Percentiles rank a stretch among this genome's conserved stretches.
These are phyloP conservation scores for Boletus patriciae DNA, from an alignment of 768 basidiomycete genomes.

Conservation along the genomic window DNA sequence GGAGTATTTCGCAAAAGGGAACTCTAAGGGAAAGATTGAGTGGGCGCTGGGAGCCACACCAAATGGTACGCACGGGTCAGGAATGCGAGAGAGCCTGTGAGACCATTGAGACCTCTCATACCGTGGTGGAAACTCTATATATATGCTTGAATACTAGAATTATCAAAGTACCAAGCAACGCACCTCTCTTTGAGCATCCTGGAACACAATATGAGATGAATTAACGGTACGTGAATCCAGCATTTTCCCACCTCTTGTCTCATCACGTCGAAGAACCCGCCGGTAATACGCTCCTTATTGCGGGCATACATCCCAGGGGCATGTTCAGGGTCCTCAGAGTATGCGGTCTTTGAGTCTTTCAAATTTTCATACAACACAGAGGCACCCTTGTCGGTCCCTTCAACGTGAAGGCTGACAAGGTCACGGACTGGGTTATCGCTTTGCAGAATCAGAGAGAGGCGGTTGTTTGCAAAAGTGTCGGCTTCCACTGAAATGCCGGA, in stretches of 20 bases:
- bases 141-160: neutral
- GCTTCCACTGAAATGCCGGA: slow-evolving; percentile 22
- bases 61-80: slow-evolving; percentile 14
- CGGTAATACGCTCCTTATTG: slow-evolving; percentile 7
- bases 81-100: slow-evolving; percentile 28
- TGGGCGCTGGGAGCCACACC: neutral
- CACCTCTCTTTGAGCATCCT: slow-evolving; percentile 23
- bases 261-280: slow-evolving; percentile 26
- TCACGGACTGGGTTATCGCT: slow-evolving; percentile 21
- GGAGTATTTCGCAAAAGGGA: slow-evolving; percentile 29
- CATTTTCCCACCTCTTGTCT: slow-evolving; percentile 11
- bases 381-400: slow-evolving; percentile 17
- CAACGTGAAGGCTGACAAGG: slow-evolving; percentile 22
- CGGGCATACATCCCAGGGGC: slow-evolving; percentile 20
- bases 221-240: neutral
- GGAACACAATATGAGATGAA: neutral
- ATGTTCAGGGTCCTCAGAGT: slow-evolving; percentile 22
- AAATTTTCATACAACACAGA: slow-evolving; percentile 24
- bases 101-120: slow-evolving; percentile 22
- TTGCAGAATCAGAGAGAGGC: slow-evolving; percentile 29
- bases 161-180: neutral
- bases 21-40: slow-evolving; percentile 17
- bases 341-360: slow-evolving; percentile 18
- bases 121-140: slow-evolving; percentile 20
- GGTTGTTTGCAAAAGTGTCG: slow-evolving; percentile 36